These are phyloP conservation scores for Suhomyces kunorum DNA, from an alignment of 1,139 yeast genomes.

Conservation along the genomic window DNA sequence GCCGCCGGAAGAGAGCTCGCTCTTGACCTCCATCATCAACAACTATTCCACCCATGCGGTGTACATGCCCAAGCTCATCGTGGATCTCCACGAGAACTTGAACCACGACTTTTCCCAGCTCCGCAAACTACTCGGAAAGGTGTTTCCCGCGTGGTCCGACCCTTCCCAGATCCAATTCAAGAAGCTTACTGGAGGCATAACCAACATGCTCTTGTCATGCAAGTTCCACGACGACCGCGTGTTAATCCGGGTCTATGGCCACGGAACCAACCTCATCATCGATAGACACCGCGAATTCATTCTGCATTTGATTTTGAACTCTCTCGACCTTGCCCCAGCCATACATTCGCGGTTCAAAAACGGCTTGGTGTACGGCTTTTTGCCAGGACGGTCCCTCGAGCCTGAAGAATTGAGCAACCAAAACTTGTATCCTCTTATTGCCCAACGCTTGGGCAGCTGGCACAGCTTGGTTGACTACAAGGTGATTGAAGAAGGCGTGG, in stretches of 20 bases:
- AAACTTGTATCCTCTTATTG: slow-evolving; percentile 56
- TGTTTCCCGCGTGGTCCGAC: slow-evolving; percentile 39
- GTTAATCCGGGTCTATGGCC: slow-evolving; percentile 72
- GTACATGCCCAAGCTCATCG: slow-evolving; percentile 40
- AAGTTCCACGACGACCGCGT: slow-evolving; percentile 37
- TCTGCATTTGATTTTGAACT: slow-evolving; percentile 63
- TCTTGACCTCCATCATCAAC: slow-evolving; percentile 23
- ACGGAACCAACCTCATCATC: slow-evolving; percentile 71
- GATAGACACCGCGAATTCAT: slow-evolving; percentile 77
- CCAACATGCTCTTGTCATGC: slow-evolving; percentile 68
- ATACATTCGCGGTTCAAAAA: slow-evolving; percentile 69
- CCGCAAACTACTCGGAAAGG: slow-evolving; percentile 33
- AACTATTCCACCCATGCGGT: slow-evolving; percentile 39
- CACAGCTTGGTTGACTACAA: slow-evolving; percentile 51
- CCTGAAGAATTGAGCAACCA: slow-evolving; percentile 54
- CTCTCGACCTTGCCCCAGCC: slow-evolving; percentile 66
- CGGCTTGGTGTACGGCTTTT: slow-evolving; percentile 72
- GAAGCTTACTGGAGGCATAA: slow-evolving; percentile 74
- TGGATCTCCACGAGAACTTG: slow-evolving; percentile 37
- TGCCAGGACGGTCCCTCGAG: slow-evolving; percentile 65
- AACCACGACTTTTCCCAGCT: slow-evolving; percentile 34
- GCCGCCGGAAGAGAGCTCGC: slow-evolving; percentile 2
- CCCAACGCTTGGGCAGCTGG: slow-evolving; percentile 73
- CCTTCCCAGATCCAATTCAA: slow-evolving; percentile 28
- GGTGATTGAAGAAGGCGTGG: slow-evolving; percentile 54